These are phyloP conservation scores for Fusarium tjaetaba DNA, from an alignment of 2,329 filamentous ascomycete genomes.

Conservation along the genomic window DNA sequence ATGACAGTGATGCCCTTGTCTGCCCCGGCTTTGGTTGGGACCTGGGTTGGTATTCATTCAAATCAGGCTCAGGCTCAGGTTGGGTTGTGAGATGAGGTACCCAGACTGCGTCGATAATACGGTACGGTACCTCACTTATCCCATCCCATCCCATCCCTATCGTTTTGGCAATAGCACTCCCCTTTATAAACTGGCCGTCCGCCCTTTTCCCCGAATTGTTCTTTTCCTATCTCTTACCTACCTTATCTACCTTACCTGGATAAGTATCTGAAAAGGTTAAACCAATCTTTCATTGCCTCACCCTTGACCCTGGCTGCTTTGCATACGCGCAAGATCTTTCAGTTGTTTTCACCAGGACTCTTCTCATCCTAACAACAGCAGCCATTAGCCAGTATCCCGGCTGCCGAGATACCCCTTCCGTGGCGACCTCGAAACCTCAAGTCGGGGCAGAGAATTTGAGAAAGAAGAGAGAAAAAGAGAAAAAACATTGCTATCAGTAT, in stretches of 20 bases:
- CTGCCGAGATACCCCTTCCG: not conserved
- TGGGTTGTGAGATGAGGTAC: constrained; percentile 28
- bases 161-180: constrained; percentile 7
- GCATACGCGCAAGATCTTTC: not conserved
- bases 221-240: not conserved
- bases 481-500: constrained; percentile 12
- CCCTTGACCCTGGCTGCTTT: not conserved
- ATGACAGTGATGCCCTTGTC: constrained; percentile 28
- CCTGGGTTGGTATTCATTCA: constrained; percentile 13
- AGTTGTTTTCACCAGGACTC: constrained; percentile 14
- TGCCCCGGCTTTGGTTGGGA: constrained; percentile 30
- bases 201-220: constrained; percentile 21
- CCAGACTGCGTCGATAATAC: not conserved
- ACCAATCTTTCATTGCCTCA: constrained; percentile 1
- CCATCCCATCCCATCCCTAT: constrained; percentile 24
- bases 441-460: constrained; percentile 9
- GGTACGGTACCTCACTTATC: constrained; percentile 26
- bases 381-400: not conserved
- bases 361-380: not conserved
- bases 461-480: not conserved
- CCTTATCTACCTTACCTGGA: not conserved
- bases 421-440: not conserved
- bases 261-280: not conserved
- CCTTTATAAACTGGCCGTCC: constrained; percentile 24
- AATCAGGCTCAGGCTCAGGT: constrained; percentile 16